phyloP scores from a whole-genome alignment of 1,284 basidiomycete genomes.

The Mycosarcoma mackinlayi region DNA sequence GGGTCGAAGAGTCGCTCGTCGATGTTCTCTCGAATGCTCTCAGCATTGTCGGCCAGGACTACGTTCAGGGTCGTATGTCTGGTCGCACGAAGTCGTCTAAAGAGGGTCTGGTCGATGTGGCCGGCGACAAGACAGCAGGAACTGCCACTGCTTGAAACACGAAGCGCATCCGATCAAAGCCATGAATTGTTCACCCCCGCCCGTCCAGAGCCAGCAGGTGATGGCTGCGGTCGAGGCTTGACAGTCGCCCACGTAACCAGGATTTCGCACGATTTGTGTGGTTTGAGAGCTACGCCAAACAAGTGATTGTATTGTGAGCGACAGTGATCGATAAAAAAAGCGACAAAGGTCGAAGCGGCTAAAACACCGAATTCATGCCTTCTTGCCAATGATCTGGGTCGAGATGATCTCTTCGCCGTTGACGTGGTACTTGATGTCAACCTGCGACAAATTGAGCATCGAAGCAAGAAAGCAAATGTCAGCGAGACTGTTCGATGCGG shows the following conservation, averaged over 20 bases:
- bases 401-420: slow-evolving; percentile 62
- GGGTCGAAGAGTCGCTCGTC: slow-evolving; percentile 65
- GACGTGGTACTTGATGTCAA: slow-evolving; percentile 63
- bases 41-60: slow-evolving; percentile 60
- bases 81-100: slow-evolving; percentile 49
- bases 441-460: slow-evolving; percentile 26
- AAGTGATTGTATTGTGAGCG: slow-evolving; percentile 30
- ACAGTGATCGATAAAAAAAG: too few species aligned
- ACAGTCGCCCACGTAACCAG: too few species aligned
- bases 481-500: background rate
- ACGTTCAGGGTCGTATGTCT: slow-evolving; percentile 58
- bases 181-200: too few species aligned
- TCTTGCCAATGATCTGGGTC: slow-evolving; percentile 61
- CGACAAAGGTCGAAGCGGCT: background rate
- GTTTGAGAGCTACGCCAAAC: too few species aligned
- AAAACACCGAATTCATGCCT: slow-evolving; percentile 40
- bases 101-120: slow-evolving; percentile 28
- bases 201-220: too few species aligned
- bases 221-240: too few species aligned
- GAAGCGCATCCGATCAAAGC: background rate
- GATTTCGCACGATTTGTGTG: too few species aligned
- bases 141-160: background rate
- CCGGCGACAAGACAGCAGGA: slow-evolving; percentile 2
- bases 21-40: slow-evolving; percentile 64
- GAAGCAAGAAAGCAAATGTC: background rate